Base-by-base conservation (phyloP, 23 red algal genomes). In the Gracilariopsis chorda region DNA sequence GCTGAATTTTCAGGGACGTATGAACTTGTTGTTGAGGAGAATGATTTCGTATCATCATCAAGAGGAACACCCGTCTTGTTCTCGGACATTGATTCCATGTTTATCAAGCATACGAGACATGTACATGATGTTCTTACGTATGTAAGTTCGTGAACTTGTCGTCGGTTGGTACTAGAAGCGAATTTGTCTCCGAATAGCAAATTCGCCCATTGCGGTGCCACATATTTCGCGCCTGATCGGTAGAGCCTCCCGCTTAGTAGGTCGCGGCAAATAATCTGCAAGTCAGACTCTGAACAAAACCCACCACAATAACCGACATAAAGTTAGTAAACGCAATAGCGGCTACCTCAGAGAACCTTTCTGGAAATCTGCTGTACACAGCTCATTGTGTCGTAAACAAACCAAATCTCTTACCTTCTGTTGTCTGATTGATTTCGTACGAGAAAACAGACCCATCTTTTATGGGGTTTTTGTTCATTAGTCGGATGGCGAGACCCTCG, bases 381-480 rank as follows among this genome's bases (percentile, higher is more conserved):
- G n/a, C n/a, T n/a, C n/a, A n/a, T n/a, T n/a, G n/a, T n/a, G n/a
- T n/a, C n/a, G n/a, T n/a, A n/a, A n/a, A n/a, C n/a, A n/a, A n/a
- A n/a, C n/a, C n/a, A n/a, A n/a, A n/a, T 41, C 34, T 19, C 59
- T 71, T 86, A 86, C 82, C 85, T 89, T 89, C 85, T 64, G 85
- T 89, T 61, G 69, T 60, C 72, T 89, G 85, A 45, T 78, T 78
- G 33, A 89, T 73, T 36, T 76, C 33, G 41, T 89, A 89, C 7
- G 51, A 29, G 39, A 89, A 89, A 35, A 57, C 34, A 52, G 65
- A 73, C 3, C 69, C 69, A 21, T 77, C 85, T 51, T 77, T 89
- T 43, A 89, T 89, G 41, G 85, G 85, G n/a, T 61, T 78, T 64
- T 78, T 89, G 85, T 89, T 89, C 68, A 89, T 59, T n/a, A 89